Evolutionary conservation across 1,284 basidiomycete species (phyloP), one percentile per base, ranked within the genome.

Genomic region (Tilletia walkeri): DNA sequence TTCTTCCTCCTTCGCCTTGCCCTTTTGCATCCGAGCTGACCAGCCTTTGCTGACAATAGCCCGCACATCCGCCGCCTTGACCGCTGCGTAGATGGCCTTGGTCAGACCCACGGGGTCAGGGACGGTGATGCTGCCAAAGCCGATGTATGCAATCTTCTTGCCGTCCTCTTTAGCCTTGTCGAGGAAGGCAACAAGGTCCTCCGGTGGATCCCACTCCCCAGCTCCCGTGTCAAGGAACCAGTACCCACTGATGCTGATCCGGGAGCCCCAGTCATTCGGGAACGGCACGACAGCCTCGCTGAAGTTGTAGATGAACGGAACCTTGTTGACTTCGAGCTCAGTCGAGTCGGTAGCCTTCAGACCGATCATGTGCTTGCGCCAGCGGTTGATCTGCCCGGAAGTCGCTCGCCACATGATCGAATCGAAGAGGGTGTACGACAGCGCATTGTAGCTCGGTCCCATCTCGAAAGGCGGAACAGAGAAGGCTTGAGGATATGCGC

Each of bases 151-250:
- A 12, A 82, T 72, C 74, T 80, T 82, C 73, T 89, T 89, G 4
- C 84, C 85, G 70, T 91, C 89, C n/a, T 80, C 77, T 39, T 86
- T 85, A 2, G 90, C 89, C 73, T 87, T 86, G 10, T 81, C 78
- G 82, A 91, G 88, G 80, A 88, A 91, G 9, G 84, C 84, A 3
- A 87, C 74, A 2, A 91, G 84, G 34, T 85, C 86, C 36, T 85
- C 76, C 0, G 89, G 87, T 10, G 89, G 87, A 4, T 84, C 82
- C 89, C 89, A 90, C 59, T 87, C 85, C 12, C 67, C 84, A 70
- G 90, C 89, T 66, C 74, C 73, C 65, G 68, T 45, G 65, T 71
- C 70, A 53, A 78, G 67, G 70, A 76, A 75, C 80, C 80, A 82
- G 73, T 80, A 82, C 12, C 80, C 80, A 12, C 78, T 77, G 48